Conservation (phyloP, 2,329 filamentous ascomycete genomes). For the Furcasterigmium furcatum region DNA sequence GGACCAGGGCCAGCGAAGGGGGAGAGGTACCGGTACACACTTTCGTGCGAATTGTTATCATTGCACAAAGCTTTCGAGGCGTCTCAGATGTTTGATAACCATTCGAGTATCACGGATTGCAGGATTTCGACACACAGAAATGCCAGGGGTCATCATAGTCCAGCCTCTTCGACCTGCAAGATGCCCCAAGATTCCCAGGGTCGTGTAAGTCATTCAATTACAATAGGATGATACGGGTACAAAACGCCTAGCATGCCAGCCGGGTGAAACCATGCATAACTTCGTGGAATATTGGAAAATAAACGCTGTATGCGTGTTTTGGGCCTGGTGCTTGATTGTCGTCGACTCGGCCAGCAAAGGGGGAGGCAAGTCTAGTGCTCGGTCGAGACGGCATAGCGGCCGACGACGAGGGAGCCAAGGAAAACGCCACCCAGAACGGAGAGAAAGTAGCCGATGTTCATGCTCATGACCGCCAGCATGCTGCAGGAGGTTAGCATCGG, state of each 20-base stretch:
- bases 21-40: conserved; percentile 30
- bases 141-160: too few species aligned
- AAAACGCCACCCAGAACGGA: conserved; percentile 79
- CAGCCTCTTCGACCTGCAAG: neutral
- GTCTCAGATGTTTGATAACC: too few species aligned
- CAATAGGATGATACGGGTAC: neutral
- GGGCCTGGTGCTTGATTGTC: neutral
- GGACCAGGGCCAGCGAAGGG: conserved; percentile 7
- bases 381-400: conserved; percentile 57
- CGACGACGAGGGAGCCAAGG: conserved; percentile 78
- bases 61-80: neutral
- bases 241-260: neutral
- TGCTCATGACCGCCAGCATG: conserved; percentile 90
- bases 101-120: too few species aligned
- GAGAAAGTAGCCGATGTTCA: conserved; percentile 82
- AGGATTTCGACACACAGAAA: neutral
- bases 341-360: neutral
- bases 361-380: conserved; percentile 38
- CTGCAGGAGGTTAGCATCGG: conserved; percentile 36
- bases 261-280: neutral
- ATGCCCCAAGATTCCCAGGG: neutral
- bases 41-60: neutral
- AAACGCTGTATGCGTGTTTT: neutral
- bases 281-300: neutral
- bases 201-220: neutral